Base-by-base conservation (phyloP, 345 rosid species). In the Punica granatum region DNA sequence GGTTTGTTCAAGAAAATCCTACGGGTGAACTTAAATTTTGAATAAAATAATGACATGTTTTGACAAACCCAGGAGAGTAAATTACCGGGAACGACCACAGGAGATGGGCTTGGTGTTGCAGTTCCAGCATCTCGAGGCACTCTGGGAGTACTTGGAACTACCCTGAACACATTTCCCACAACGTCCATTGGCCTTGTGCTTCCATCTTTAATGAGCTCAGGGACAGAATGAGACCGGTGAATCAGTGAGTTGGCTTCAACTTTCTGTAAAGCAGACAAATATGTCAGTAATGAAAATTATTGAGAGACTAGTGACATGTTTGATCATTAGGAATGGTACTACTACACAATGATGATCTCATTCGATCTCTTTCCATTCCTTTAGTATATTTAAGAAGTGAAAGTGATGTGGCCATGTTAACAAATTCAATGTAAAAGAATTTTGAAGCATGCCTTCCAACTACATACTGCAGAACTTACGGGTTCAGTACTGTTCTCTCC, bases 151-250 rank as follows among this genome's bases (percentile, higher is more conserved):
- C 86, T 75, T 19, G 89, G 92, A 74, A 94, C 72, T 48, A 94
- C 87, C 35, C 97, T 90, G 74, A 86, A 84, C 67, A 80, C 63
- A 48, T 86, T 80, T 26, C 83, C 72, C 33, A 69, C 66, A 51
- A 86, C 72, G 70, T 84, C 83, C 67, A 65, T 49, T 37, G 75
- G 82, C 72, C 67, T 78, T 41, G 67, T 60, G 74, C 81, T 82
- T 74, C 80, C 90, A 35, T 85, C 90, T 84, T 91, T 79, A 70
- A 63, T 76, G 33, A 91, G 75, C 68, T 72, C 79, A 7, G 99
- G 97, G 64, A 94, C 92, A 36, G 99, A 94, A 63, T 54, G 92
- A 64, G 99, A 91, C 19, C 97, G 92, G 70, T 85, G 91, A 48
- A 94, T 85, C 62, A 92, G 78, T 69, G 67, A 26, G 75, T 68